A percentile compares a stretch with the other conserved stretches of the same genome.
These are phyloP conservation scores for Tulasnella sp. DNA, from an alignment of 768 basidiomycete species.

Conservation along the genomic window DNA sequence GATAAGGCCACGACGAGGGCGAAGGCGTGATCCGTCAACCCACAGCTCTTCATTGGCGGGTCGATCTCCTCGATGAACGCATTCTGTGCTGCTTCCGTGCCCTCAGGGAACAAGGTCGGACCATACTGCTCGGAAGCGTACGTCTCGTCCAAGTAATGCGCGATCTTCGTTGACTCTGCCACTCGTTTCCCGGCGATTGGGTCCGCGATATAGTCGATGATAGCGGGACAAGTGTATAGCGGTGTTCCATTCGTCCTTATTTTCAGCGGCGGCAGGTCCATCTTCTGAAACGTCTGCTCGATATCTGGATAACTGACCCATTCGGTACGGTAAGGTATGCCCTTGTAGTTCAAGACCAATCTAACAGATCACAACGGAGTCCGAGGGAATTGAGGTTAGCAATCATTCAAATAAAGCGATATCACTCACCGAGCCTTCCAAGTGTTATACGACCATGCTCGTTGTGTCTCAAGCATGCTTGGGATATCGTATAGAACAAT, in stretches of 20 bases:
- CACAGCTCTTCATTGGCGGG: slow-evolving; percentile 55
- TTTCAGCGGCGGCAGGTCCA: neutral
- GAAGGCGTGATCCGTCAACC: slow-evolving; percentile 61
- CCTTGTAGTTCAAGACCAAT: slow-evolving; percentile 67
- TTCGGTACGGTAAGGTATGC: slow-evolving; percentile 53
- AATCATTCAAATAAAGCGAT: no score
- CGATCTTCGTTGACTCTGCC: neutral
- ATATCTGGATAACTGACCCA: slow-evolving; percentile 66
- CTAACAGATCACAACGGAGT: slow-evolving; percentile 32
- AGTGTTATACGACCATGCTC: no score
- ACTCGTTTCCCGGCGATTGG: neutral
- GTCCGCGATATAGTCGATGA: neutral
- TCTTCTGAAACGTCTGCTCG: slow-evolving; percentile 38
- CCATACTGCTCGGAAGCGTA: slow-evolving; percentile 30
- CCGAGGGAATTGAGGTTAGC: no score
- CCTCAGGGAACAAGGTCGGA: slow-evolving; percentile 59
- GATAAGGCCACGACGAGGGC: slow-evolving; percentile 19
- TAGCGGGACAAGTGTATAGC: neutral
- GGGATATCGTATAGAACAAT: no score
- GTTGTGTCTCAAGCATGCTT: no score
- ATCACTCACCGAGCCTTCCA: no score
- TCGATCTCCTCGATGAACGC: slow-evolving; percentile 62
- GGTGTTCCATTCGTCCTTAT: neutral
- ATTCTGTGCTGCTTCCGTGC: slow-evolving; percentile 53
- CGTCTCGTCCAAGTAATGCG: neutral